Evolutionary conservation across 345 rosid species (phyloP).

Genomic region (Gossypium ekmanianum): DNA sequence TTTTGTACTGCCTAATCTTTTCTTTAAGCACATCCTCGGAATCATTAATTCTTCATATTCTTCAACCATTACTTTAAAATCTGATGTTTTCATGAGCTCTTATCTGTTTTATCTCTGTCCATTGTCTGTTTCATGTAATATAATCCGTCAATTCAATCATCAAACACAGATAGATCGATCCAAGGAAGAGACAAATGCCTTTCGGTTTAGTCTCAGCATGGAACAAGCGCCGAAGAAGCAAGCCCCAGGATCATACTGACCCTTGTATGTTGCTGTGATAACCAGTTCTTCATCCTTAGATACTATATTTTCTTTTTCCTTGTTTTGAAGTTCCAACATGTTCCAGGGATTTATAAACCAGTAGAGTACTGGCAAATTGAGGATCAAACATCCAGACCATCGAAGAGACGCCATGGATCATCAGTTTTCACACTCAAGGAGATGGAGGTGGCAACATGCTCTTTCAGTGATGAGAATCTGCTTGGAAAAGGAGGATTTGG

Average conservation of each 20-base stretch:
- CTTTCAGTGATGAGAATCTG: conserved; percentile 64
- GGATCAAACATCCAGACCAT: conserved; percentile 43
- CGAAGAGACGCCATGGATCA: conserved; percentile 56
- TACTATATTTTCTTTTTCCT: not conserved
- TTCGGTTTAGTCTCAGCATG: conserved; percentile 85
- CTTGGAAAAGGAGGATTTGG: conserved; percentile 95
- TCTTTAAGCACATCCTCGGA: conserved; percentile 6
- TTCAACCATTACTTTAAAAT: not conserved
- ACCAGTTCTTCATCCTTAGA: conserved; percentile 10
- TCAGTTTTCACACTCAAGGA: conserved; percentile 82
- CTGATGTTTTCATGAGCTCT: conserved; percentile 11
- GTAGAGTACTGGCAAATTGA: conserved; percentile 66
- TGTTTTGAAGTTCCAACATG: not conserved
- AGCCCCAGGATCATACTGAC: conserved; percentile 69
- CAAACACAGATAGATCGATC: conserved; percentile 10
- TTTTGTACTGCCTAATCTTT: conserved; percentile 23
- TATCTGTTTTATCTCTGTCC: conserved; percentile 8
- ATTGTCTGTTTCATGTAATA: conserved; percentile 16
- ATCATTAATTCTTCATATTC: conserved; percentile 20
- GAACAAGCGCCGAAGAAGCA: conserved; percentile 93
- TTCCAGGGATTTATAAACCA: conserved; percentile 74
- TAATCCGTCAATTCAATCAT: conserved; percentile 10
- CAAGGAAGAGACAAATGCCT: conserved; percentile 43
- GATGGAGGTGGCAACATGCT: conserved; percentile 85
- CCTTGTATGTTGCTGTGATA: conserved; percentile 65